Evolutionary conservation across 1,139 yeast species (phyloP).

Genomic region (Taphrina communis): DNA sequence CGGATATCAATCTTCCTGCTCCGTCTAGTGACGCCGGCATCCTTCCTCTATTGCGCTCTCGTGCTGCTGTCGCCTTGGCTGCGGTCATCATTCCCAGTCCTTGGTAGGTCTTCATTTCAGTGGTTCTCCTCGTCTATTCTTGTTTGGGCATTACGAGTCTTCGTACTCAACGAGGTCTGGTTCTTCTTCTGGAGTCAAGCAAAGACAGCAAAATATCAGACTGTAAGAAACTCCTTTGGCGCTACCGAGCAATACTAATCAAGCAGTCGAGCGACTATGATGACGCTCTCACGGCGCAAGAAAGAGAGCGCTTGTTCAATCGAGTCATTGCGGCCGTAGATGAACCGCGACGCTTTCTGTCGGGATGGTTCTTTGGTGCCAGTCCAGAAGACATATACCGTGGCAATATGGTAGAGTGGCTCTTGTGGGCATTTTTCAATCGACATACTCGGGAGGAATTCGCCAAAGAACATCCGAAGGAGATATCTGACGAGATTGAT

Average conservation of each 20-base stretch:
- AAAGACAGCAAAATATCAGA: conserved; percentile 11
- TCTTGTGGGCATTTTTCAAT: conserved; percentile 42
- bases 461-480: conserved; percentile 13
- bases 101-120: not conserved
- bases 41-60: conserved; percentile 34
- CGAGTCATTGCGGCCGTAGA: conserved; percentile 23
- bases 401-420: conserved; percentile 40
- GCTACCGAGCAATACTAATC: not conserved
- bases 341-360: conserved; percentile 33
- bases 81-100: not conserved
- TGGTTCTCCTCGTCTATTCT: conserved; percentile 9
- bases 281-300: conserved; percentile 9
- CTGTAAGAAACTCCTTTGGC: not conserved
- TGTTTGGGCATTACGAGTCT: conserved; percentile 11
- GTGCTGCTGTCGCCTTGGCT: conserved; percentile 13
- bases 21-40: conserved; percentile 37
- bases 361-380: conserved; percentile 41
- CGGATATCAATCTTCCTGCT: conserved; percentile 32
- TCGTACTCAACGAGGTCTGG: conserved; percentile 36
- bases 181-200: conserved; percentile 35
- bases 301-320: conserved; percentile 35
- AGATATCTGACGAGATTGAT: conserved; percentile 16
- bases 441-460: conserved; percentile 24
- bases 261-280: conserved; percentile 23
- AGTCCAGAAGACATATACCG: conserved; percentile 31